A percentile compares a stretch with the other conserved stretches of the same genome.
These are phyloP conservation scores for Penicillium longicatenatum DNA, from an alignment of 495 filamentous ascomycete species.

Conservation along the genomic window DNA sequence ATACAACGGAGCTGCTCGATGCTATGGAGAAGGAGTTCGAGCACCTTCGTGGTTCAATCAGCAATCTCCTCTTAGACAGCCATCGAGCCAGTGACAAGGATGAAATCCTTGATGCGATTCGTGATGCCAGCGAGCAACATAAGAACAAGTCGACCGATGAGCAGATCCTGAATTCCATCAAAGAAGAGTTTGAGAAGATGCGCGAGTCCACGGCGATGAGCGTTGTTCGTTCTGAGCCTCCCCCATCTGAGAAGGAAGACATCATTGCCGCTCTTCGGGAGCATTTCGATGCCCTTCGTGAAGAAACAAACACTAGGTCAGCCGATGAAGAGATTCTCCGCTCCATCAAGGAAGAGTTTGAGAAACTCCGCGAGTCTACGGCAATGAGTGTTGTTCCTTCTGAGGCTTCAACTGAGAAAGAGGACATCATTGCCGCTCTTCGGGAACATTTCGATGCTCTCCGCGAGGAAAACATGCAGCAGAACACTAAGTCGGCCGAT, in stretches of 20 bases:
- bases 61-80: conserved; percentile 64
- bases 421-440: conserved; percentile 70
- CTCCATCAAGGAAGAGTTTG: conserved; percentile 68
- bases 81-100: conserved; percentile 57
- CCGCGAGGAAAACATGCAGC: conserved; percentile 62
- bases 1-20: conserved; percentile 60
- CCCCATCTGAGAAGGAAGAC: conserved; percentile 44
- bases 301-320: conserved; percentile 59
- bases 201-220: conserved; percentile 56
- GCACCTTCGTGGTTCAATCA: conserved; percentile 70
- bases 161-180: conserved; percentile 54
- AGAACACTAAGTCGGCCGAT: conserved; percentile 20
- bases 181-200: conserved; percentile 72
- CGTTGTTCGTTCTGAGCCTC: conserved; percentile 35
- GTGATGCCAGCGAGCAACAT: conserved; percentile 39
- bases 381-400: conserved; percentile 42
- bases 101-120: conserved; percentile 62
- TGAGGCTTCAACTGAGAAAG: conserved; percentile 38
- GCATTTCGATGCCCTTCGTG: conserved; percentile 37
- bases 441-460: conserved; percentile 75
- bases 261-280: conserved; percentile 61
- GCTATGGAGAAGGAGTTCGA: conserved; percentile 73
- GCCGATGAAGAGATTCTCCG: conserved; percentile 61
- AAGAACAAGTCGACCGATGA: conserved; percentile 19
- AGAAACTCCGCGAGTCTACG: conserved; percentile 81